These are phyloP conservation scores for Calocybe cyanea DNA, from an alignment of 768 basidiomycete species.

Conservation along the genomic window DNA sequence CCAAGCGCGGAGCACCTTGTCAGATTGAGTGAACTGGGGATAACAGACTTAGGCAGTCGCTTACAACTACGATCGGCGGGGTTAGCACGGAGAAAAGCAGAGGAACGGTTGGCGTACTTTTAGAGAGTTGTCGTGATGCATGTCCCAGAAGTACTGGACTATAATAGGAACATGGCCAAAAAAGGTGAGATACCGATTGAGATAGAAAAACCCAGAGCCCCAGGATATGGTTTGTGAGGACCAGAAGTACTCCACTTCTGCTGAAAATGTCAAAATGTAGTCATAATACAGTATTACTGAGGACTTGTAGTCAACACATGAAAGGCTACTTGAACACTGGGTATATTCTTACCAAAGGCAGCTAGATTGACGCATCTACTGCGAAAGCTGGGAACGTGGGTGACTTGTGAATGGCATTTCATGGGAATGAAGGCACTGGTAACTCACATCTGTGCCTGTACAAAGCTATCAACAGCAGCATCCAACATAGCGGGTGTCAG, in stretches of 20 bases:
- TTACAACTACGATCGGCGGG: slow-evolving; percentile 2
- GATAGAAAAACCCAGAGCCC: slow-evolving; percentile 36
- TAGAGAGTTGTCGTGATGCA: slow-evolving; percentile 17
- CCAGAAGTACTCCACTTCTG: slow-evolving; percentile 47
- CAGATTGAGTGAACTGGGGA: neutral
- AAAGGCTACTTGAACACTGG: neutral
- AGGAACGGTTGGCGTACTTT: slow-evolving; percentile 18
- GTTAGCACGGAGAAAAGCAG: neutral
- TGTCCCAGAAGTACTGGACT: slow-evolving; percentile 28
- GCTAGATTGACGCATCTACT: slow-evolving; percentile 13
- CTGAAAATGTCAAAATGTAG: slow-evolving; percentile 40
- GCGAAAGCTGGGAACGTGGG: slow-evolving; percentile 1
- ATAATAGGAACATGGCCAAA: slow-evolving; percentile 35
- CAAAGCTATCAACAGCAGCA: neutral
- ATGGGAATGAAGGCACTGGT: neutral
- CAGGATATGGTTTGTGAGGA: slow-evolving; percentile 23
- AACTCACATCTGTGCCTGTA: slow-evolving; percentile 16
- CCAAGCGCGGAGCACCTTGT: slow-evolving; percentile 23
- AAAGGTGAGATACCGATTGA: slow-evolving; percentile 40
- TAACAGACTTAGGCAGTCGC: neutral
- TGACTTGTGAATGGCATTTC: neutral
- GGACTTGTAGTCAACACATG: neutral
- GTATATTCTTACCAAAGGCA: slow-evolving; percentile 14
- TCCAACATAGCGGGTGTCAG: slow-evolving; percentile 4
- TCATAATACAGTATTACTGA: slow-evolving; percentile 45